These are phyloP conservation scores for Suillus subalutaceus DNA, from an alignment of 768 basidiomycete genomes.

Conservation along the genomic window DNA sequence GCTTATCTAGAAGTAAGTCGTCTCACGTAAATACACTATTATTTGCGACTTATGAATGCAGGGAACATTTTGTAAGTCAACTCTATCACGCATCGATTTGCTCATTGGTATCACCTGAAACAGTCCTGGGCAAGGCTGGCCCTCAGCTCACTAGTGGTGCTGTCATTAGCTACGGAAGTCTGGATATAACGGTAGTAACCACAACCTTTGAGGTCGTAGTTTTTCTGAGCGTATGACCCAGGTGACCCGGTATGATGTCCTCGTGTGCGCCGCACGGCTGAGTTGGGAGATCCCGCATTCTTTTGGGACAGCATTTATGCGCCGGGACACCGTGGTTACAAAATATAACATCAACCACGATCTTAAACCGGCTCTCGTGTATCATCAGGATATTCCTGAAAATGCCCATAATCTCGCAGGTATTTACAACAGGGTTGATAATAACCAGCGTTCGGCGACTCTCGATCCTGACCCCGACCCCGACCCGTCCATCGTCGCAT, in stretches of 20 bases:
- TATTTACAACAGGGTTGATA: background rate
- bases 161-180: slow-evolving; percentile 23
- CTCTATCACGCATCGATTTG: background rate
- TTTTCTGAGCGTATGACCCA: slow-evolving; percentile 9
- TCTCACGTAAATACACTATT: background rate
- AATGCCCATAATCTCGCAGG: background rate
- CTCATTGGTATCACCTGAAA: background rate
- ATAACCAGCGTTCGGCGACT: background rate
- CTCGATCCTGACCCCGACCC: background rate
- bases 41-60: slow-evolving; percentile 10
- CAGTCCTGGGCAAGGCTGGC: slow-evolving; percentile 30
- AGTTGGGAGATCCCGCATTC: slow-evolving; percentile 22
- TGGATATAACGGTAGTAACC: slow-evolving; percentile 27
- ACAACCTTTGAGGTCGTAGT: background rate
- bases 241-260: slow-evolving; percentile 32
- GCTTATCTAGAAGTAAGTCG: slow-evolving; percentile 26
- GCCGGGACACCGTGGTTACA: background rate
- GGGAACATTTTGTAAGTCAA: slow-evolving; percentile 29
- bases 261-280: slow-evolving; percentile 31
- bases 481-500: background rate
- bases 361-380: background rate
- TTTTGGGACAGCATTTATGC: background rate
- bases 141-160: slow-evolving; percentile 30
- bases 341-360: background rate
- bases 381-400: background rate